phyloP scores from a whole-genome alignment of 495 filamentous ascomycete species.

The Entonaema liquescens region DNA sequence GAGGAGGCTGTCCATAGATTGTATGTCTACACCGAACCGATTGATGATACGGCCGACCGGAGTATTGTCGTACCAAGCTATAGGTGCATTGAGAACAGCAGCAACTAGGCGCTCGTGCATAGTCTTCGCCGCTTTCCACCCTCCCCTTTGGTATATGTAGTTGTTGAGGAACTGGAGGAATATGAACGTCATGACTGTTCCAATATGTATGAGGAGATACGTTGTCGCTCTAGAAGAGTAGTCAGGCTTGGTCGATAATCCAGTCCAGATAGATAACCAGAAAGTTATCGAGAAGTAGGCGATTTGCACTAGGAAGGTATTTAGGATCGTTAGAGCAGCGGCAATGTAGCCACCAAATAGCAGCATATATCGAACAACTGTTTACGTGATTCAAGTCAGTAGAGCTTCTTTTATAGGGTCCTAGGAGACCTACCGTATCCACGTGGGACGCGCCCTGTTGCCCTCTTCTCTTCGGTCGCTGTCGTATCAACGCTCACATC shows the following conservation, averaged over 20 bases:
- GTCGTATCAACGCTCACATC: not conserved
- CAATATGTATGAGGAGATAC: conserved; percentile 70
- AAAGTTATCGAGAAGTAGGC: conserved; percentile 27
- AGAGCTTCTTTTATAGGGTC: not conserved
- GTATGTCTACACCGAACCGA: conserved; percentile 85
- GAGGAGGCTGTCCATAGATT: conserved; percentile 80
- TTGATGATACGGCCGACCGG: conserved; percentile 89
- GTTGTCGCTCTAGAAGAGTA: conserved; percentile 78
- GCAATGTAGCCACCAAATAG: conserved; percentile 20
- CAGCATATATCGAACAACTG: conserved; percentile 1
- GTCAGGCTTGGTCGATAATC: conserved; percentile 65
- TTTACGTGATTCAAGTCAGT: not conserved
- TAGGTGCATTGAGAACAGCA: conserved; percentile 76
- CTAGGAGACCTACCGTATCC: not conserved
- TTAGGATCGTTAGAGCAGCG: conserved; percentile 16
- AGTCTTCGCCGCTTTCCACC: conserved; percentile 65
- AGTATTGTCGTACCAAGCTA: conserved; percentile 87
- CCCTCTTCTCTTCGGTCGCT: not conserved
- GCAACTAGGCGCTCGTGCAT: conserved; percentile 68
- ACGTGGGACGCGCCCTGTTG: not conserved
- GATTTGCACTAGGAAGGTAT: conserved; percentile 50
- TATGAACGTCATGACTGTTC: conserved; percentile 70
- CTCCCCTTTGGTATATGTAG: conserved; percentile 79
- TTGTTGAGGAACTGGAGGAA: conserved; percentile 75
- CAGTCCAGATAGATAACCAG: conserved; percentile 39